These are phyloP conservation scores for Aspergillus hortae DNA, from an alignment of 2,329 filamentous ascomycete species.

Conservation along the genomic window DNA sequence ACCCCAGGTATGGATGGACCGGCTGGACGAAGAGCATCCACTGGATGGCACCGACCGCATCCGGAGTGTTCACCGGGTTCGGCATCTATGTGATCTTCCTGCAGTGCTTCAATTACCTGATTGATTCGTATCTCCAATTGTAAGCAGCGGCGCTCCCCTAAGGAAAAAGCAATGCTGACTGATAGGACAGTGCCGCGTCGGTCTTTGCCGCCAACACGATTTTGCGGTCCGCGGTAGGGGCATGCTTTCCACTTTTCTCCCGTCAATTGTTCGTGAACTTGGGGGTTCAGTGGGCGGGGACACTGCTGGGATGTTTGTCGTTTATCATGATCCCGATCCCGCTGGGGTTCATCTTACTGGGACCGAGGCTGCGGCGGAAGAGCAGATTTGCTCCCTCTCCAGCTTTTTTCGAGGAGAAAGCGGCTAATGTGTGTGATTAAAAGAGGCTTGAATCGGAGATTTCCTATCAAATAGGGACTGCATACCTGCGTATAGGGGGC, in stretches of 20 bases:
- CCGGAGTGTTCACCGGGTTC: constrained; percentile 30
- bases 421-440: not conserved
- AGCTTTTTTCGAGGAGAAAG: constrained; percentile 13
- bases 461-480: too few species aligned
- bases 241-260: constrained; percentile 35
- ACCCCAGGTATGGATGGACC: constrained; percentile 29
- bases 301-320: constrained; percentile 35
- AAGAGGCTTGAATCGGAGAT: not conserved
- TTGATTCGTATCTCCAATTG: constrained; percentile 40
- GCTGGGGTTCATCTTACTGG: constrained; percentile 29
- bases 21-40: constrained; percentile 30
- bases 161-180: constrained; percentile 4
- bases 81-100: constrained; percentile 33
- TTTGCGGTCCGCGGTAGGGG: constrained; percentile 33
- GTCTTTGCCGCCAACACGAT: constrained; percentile 38
- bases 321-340: constrained; percentile 39
- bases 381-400: constrained; percentile 24
- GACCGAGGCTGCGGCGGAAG: constrained; percentile 26
- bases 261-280: constrained; percentile 37
- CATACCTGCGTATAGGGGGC: too few species aligned
- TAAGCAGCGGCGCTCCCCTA: constrained; percentile 18
- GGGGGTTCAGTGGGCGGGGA: constrained; percentile 37
- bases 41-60: constrained; percentile 34
- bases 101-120: constrained; percentile 35
- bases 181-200: constrained; percentile 31